Evolutionary conservation across 148 eudicot genomes (phyloP).

Genomic region (Vaccinium macrocarpon): DNA sequence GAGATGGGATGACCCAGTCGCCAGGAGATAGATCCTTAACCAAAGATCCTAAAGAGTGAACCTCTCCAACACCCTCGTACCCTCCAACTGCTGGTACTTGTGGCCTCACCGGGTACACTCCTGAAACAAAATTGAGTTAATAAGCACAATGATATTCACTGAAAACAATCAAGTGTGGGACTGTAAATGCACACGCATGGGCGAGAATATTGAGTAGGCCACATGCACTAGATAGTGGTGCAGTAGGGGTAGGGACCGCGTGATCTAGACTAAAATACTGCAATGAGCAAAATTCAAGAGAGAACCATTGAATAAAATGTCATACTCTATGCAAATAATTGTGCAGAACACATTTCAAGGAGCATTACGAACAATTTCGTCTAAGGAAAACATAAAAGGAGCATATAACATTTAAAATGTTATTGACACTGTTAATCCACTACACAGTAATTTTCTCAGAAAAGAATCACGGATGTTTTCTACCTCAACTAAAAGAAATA

Average conservation of each 20-base stretch:
- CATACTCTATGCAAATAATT: background rate
- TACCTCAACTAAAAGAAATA: too few species aligned
- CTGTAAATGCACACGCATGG: background rate
- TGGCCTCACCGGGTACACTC: constrained; percentile 91
- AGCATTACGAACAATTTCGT: background rate
- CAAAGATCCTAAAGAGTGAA: constrained; percentile 67
- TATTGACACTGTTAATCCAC: too few species aligned
- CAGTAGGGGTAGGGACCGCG: background rate
- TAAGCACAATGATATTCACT: background rate
- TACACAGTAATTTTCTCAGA: too few species aligned
- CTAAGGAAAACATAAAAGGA: too few species aligned
- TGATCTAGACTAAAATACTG: background rate
- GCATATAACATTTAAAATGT: too few species aligned
- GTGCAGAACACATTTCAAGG: background rate
- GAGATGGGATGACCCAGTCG: constrained; percentile 90
- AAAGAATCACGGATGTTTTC: too few species aligned
- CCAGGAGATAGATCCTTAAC: constrained; percentile 68
- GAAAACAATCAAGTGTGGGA: background rate
- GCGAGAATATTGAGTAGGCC: background rate
- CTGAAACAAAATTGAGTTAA: constrained; percentile 23
- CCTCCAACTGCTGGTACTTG: constrained; percentile 84
- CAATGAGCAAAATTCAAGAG: background rate
- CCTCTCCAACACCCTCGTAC: constrained; percentile 90
- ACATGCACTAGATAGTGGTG: background rate
- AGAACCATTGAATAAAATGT: background rate